Evolutionary conservation across 371 early-diverging fungal species (phyloP).

Genomic region (Pancytospora philotis): DNA sequence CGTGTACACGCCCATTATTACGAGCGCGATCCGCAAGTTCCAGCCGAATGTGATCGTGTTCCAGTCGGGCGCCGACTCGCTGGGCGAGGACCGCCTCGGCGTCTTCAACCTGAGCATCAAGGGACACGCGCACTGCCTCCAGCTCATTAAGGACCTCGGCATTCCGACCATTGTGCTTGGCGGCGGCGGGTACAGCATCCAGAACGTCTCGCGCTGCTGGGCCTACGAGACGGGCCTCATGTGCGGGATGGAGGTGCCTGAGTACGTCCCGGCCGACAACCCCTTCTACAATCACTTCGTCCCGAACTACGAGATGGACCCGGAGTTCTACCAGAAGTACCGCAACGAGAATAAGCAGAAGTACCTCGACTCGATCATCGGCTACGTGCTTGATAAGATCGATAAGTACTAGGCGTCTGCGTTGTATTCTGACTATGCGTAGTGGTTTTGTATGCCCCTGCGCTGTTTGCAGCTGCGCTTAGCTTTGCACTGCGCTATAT

Average conservation of each 20-base stretch:
- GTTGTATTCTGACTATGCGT: no score
- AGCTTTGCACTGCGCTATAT: no score
- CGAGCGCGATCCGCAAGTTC: conserved; percentile 67
- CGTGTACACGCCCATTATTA: conserved; percentile 71
- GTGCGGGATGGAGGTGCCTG: conserved; percentile 65
- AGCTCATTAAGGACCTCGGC: conserved; percentile 68
- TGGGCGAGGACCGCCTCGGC: conserved; percentile 76
- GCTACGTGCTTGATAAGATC: conserved; percentile 42
- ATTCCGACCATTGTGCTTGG: conserved; percentile 74
- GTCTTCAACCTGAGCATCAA: conserved; percentile 73
- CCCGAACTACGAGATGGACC: conserved; percentile 39
- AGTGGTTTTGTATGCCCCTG: no score
- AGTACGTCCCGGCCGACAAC: conserved; percentile 47
- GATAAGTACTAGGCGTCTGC: conserved; percentile 45
- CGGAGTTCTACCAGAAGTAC: conserved; percentile 21
- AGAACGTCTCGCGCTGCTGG: conserved; percentile 82
- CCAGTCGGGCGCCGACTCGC: conserved; percentile 86
- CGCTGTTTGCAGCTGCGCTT: no score
- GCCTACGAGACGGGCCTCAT: conserved; percentile 87
- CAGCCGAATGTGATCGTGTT: conserved; percentile 72
- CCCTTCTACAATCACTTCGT: conserved; percentile 57
- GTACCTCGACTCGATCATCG: conserved; percentile 46
- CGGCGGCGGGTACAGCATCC: conserved; percentile 83
- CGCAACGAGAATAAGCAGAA: conserved; percentile 45
- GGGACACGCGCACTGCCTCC: conserved; percentile 77